These are phyloP conservation scores for Starmerella khaoyaiensis DNA, from an alignment of 805 yeast species.

Conservation along the genomic window DNA sequence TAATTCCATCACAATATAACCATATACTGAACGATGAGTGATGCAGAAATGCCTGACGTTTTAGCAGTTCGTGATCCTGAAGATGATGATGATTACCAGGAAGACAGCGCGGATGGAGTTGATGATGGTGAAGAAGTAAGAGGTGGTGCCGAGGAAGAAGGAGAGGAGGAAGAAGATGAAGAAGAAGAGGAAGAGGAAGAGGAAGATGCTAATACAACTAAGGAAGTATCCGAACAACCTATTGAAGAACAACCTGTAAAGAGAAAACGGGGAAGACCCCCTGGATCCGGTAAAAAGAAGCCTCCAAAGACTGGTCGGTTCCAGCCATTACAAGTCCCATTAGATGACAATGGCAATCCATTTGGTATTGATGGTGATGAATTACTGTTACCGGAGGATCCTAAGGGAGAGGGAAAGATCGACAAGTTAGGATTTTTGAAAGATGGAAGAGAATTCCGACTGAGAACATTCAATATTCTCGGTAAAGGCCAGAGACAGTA, in stretches of 20 bases:
- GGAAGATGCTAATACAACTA: conserved; percentile 11
- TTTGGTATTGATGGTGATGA: conserved; percentile 60
- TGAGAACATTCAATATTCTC: conserved; percentile 32
- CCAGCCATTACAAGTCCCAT: conserved; percentile 27
- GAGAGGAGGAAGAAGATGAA: conserved; percentile 9
- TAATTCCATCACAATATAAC: too few species aligned
- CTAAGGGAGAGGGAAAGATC: conserved; percentile 65
- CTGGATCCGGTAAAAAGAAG: conserved; percentile 19
- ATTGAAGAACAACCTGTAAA: conserved; percentile 14
- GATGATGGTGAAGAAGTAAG: conserved; percentile 11
- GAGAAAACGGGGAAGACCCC: conserved; percentile 24
- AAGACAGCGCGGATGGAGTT: conserved; percentile 8
- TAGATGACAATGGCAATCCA: conserved; percentile 59
- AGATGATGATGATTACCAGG: conserved; percentile 8
- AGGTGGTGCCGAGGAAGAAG: conserved; percentile 12
- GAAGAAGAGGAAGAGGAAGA: conserved; percentile 16
- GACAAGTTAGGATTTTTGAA: conserved; percentile 49
- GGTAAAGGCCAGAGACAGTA: conserved; percentile 60
- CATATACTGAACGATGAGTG: too few species aligned
- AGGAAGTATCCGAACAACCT: conserved; percentile 8
- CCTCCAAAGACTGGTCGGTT: conserved; percentile 14
- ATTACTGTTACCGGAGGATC: conserved; percentile 61
- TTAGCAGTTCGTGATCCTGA: conserved; percentile 2
- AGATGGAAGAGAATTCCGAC: conserved; percentile 62
- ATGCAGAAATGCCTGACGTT: conserved; percentile 11